These are phyloP conservation scores for Ascocoryne sarcoides DNA, from an alignment of 2,329 filamentous ascomycete genomes.

Conservation along the genomic window DNA sequence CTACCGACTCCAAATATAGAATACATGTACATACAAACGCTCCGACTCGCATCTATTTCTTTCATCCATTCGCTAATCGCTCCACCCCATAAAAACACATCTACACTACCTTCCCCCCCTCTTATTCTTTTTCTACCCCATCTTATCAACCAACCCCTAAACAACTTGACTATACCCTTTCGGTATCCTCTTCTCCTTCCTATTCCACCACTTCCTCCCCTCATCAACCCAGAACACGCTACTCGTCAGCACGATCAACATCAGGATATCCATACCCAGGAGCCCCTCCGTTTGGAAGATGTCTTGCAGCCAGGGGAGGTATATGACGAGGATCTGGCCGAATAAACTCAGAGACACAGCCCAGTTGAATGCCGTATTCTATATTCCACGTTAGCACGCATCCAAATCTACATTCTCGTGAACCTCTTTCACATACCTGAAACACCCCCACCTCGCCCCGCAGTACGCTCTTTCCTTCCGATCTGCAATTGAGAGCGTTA, in stretches of 20 bases:
- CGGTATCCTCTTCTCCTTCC: slow-evolving; percentile 41
- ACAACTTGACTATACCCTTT: slow-evolving; percentile 58
- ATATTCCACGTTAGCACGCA: no score
- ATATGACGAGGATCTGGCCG: slow-evolving; percentile 86
- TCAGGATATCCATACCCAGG: slow-evolving; percentile 61
- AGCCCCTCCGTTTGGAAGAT: slow-evolving; percentile 95
- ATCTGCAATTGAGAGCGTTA: slow-evolving; percentile 89
- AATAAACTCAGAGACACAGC: slow-evolving; percentile 77
- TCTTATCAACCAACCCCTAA: no score
- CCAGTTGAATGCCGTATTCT: slow-evolving; percentile 94
- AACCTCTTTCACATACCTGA: no score
- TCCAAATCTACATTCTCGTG: no score
- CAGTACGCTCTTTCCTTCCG: slow-evolving; percentile 81
- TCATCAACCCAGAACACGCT: slow-evolving; percentile 95
- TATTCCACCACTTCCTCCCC: slow-evolving; percentile 68
- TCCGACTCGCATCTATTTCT: no score
- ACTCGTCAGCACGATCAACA: slow-evolving; percentile 69
- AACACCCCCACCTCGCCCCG: slow-evolving; percentile 77
- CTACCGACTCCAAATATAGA: no score
- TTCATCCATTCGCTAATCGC: no score
- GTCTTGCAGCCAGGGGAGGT: slow-evolving; percentile 85
- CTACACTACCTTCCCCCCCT: no score
- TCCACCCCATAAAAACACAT: no score
- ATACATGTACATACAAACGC: no score
- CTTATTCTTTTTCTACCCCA: no score